phyloP scores from a whole-genome alignment of 148 eudicot species.

The Salicornia ramosissima region DNA sequence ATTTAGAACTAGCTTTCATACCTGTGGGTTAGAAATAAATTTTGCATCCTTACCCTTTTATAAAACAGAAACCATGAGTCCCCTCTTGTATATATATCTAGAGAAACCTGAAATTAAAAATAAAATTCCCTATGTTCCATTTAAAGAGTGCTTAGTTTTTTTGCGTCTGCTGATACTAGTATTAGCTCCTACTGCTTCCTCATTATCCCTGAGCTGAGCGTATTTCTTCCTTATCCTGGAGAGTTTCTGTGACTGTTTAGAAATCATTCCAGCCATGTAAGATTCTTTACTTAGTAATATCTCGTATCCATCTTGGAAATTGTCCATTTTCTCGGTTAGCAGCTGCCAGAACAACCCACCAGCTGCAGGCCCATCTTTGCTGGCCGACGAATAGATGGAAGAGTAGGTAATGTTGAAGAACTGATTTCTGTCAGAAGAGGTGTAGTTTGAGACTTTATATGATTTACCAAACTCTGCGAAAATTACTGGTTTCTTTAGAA shows the following conservation, averaged over 20 bases:
- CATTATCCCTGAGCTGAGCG: background rate
- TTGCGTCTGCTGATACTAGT: background rate
- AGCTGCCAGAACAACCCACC: slow-evolving; percentile 81
- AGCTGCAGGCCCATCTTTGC: slow-evolving; percentile 42
- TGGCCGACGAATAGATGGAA: slow-evolving; percentile 43
- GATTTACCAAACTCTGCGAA: slow-evolving; percentile 69
- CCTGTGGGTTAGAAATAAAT: slow-evolving; percentile 9
- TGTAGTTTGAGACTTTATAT: slow-evolving; percentile 33
- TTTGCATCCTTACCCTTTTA: slow-evolving; percentile 1
- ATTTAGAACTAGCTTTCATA: slow-evolving; percentile 31
- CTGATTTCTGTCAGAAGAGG: slow-evolving; percentile 30
- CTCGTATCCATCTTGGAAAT: slow-evolving; percentile 52
- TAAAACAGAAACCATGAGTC: background rate
- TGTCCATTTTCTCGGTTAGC: slow-evolving; percentile 42
- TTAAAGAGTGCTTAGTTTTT: background rate
- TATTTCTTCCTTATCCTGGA: background rate
- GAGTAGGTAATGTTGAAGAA: slow-evolving; percentile 33
- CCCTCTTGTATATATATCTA: background rate
- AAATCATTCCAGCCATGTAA: slow-evolving; percentile 33
- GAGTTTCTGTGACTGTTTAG: slow-evolving; percentile 37
- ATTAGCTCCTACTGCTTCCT: background rate
- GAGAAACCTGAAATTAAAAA: background rate
- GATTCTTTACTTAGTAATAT: slow-evolving; percentile 35
- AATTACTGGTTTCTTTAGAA: slow-evolving; percentile 49
- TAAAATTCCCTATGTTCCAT: background rate